Base-by-base conservation (phyloP, 1,284 basidiomycete species). In the Ustilago hordei region DNA sequence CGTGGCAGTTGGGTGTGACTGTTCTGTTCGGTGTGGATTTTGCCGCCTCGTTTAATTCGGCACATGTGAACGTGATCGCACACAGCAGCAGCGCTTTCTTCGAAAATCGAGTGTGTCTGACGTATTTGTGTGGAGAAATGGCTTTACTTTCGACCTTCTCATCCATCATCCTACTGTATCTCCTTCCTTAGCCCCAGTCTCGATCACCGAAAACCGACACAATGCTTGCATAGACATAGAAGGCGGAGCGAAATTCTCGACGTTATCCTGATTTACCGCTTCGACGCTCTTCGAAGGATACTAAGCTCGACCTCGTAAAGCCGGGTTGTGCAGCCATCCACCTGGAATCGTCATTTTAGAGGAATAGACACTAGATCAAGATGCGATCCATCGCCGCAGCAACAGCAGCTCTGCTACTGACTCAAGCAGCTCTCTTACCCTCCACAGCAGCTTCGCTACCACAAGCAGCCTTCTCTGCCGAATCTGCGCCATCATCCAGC, bases 401-500 rank as follows among this genome's bases (percentile, higher is more conserved):
- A 32, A 15, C 60, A 35, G 54, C 58, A 31, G 64, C 64, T 13
- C 17, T 66, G 60, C 56, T 67, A 4, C 15, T 72, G 4, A 36
- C 60, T 39, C 48, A 60, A 1, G 47, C 48, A 35, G 47, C 57
- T 35, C 34, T 56, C 12, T 35, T 58, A 0, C 58, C 59, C 17
- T 58, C 55, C 15, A 50, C 63, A 9, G 13, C 59, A 1, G 57
- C 63, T 13, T 50, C 52, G 5, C 41, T 47, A 17, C 38, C 47
- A 15, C 69, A 71, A 56, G 60, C 64, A 17, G 60, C 63, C 4
- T 66, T 71, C 23, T 39, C 53, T n/a, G 43, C 52, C 8, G 69
- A 62, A 6, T 35, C 38, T 15, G 50, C 28, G 15, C 34, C 58
- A 2, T 34, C 23, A 48, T 39, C 38, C 38, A 39, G 23, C 23